These are phyloP conservation scores for Cystobasidiaceae sp. DNA, from an alignment of 1,284 basidiomycete species.

Conservation along the genomic window DNA sequence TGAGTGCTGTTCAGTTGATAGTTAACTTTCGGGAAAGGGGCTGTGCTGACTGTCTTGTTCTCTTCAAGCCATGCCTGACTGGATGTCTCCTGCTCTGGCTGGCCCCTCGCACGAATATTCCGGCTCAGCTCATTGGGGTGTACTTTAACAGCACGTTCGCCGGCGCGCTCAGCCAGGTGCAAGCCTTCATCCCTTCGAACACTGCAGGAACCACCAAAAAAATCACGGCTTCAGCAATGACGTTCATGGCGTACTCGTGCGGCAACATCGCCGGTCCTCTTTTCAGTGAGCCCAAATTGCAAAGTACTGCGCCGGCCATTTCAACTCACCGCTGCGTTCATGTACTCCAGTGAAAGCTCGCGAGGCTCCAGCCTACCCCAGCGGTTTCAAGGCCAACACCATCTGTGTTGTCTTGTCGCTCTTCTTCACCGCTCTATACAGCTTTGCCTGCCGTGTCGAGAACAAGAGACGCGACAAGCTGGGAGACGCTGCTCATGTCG, in stretches of 20 bases:
- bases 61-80: neutral
- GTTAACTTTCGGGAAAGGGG: neutral
- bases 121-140: constrained; percentile 4
- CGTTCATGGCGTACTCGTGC: neutral
- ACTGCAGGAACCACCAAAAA: constrained; percentile 20
- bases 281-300: too few species aligned
- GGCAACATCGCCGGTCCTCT: constrained; percentile 15
- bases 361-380: constrained; percentile 3
- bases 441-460: constrained; percentile 3
- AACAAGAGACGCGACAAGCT: constrained; percentile 14
- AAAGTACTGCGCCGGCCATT: neutral
- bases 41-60: neutral
- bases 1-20: neutral
- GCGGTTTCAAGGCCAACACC: constrained; percentile 14
- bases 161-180: constrained; percentile 1
- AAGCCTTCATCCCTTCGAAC: constrained; percentile 20
- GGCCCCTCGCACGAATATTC: constrained; percentile 4
- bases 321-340: neutral
- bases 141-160: constrained; percentile 10
- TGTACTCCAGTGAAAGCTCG: neutral
- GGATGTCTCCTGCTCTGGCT: constrained; percentile 10
- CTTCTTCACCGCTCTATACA: constrained; percentile 1
- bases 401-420: neutral
- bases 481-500: constrained; percentile 1
- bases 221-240: neutral